Evolutionary conservation across 495 filamentous ascomycete species (phyloP), one percentile per base, ranked within the genome.

Genomic region (Tuber aestivum): DNA sequence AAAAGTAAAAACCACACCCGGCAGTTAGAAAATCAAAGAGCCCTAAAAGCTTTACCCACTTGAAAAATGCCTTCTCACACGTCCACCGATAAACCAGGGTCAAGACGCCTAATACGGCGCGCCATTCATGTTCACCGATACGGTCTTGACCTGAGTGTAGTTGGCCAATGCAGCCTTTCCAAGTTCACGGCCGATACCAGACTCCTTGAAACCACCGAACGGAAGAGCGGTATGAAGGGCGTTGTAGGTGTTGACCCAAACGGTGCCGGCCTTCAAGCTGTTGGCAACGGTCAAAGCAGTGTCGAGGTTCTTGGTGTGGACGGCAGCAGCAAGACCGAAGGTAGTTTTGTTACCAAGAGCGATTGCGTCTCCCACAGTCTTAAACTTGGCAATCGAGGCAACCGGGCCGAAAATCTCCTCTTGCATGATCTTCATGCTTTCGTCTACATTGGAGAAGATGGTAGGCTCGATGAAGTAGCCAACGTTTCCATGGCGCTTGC

Each of bases 381-480:
- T 91, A 89, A 98, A 97, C 87, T 97, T 98, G 86, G 93, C 89
- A 80, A 98, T 92, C 72, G 92, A 90, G 86, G 93, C 93, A 76
- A 98, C 95, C 72, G 95, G 95, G 72, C 95, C 95, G 85, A 98
- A 98, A 86, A 98, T 97, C 87, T 98, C 95, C 87, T 98, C 95
- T 87, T 95, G 91, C 89, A 95, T 92, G 85, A 98, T 97, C 91
- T 97, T 97, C 95, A 98, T 97, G 84, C 97, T 89, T 76, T 88
- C 85, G 69, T 87, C 90, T 74, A 97, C 95, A 84, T 95, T 90
- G 84, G 90, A 92, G 90, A 98, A 97, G 85, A 98, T 93, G 81
- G 95, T 98, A 41, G 95, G 95, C 89, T 97, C 88, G 86, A 98
- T 97, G 88, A 97, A 98, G 90, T 94, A 98, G 80, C 95, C 95